Evolutionary conservation across 495 filamentous ascomycete genomes (phyloP).

Genomic region (Aspergillus conjunctus): DNA sequence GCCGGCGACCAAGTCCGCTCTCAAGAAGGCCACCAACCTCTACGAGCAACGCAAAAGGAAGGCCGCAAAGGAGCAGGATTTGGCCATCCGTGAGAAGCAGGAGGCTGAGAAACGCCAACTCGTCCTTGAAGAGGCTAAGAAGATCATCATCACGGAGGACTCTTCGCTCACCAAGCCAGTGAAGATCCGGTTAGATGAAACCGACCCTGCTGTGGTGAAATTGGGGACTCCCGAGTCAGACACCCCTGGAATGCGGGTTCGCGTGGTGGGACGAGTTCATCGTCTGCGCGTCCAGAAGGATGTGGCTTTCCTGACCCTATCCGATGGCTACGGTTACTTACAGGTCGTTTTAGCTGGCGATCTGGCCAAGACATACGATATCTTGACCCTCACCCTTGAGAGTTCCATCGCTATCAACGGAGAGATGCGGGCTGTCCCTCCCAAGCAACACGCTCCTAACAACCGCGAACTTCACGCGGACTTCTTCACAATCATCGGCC

Average conservation of each 20-base stretch:
- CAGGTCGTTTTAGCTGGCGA: conserved; percentile 86
- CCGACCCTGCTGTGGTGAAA: conserved; percentile 58
- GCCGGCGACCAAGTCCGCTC: conserved; percentile 75
- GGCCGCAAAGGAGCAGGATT: conserved; percentile 66
- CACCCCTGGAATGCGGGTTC: conserved; percentile 73
- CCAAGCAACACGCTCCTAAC: conserved; percentile 77
- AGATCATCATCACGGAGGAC: conserved; percentile 81
- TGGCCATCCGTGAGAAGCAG: conserved; percentile 69
- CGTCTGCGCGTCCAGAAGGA: conserved; percentile 83
- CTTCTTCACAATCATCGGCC: conserved; percentile 84
- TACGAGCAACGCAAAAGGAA: conserved; percentile 78
- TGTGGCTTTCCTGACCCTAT: conserved; percentile 81
- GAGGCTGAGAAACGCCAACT: conserved; percentile 66
- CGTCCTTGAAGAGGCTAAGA: conserved; percentile 84
- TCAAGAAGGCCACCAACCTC: conserved; percentile 78
- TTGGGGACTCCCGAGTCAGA: conserved; percentile 56
- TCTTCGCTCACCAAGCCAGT: conserved; percentile 73
- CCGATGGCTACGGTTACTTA: conserved; percentile 86
- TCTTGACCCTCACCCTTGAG: conserved; percentile 82
- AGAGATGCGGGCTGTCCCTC: conserved; percentile 83
- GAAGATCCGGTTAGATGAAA: conserved; percentile 72
- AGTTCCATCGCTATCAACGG: conserved; percentile 86
- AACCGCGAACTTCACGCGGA: conserved; percentile 93
- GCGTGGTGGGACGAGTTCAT: conserved; percentile 84
- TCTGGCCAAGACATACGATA: conserved; percentile 90